Conservation (phyloP, 352 stramenopile species). For the Phytophthora niederhauseri region DNA sequence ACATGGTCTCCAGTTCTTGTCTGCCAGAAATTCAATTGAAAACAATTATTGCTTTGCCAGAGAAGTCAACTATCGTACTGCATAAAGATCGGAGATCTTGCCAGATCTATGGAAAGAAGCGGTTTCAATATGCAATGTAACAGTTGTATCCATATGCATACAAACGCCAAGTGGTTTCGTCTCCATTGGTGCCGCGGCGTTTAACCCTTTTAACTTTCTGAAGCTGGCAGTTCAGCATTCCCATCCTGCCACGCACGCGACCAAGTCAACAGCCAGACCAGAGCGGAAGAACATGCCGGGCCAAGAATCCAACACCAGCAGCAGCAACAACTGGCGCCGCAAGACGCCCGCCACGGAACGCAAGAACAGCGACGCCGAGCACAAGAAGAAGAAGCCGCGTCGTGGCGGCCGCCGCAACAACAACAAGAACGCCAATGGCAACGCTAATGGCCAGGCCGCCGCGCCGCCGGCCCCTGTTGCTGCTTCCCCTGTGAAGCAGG, state of each 20-base stretch:
- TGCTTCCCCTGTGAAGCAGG: constrained; percentile 15
- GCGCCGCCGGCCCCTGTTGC: neutral
- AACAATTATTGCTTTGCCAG: neutral
- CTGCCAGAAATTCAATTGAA: constrained; percentile 1
- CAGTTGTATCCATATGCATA: constrained; percentile 15
- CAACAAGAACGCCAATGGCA: constrained; percentile 14
- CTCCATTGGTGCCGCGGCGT: constrained; percentile 23
- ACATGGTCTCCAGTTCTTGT: constrained; percentile 45
- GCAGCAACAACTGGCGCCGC: constrained; percentile 39
- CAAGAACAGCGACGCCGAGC: constrained; percentile 50
- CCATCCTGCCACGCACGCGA: constrained; percentile 11
- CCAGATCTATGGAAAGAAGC: constrained; percentile 25
- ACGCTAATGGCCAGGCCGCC: constrained; percentile 6
- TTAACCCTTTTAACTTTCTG: constrained; percentile 15
- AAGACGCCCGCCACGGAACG: constrained; percentile 37
- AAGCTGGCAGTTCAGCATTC: constrained; percentile 17
- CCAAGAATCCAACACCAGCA: constrained; percentile 24
- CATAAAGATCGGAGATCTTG: constrained; percentile 14
- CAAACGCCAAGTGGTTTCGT: constrained; percentile 30
- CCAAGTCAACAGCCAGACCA: neutral
- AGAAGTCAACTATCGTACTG: neutral
- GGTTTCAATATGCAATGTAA: constrained; percentile 6
- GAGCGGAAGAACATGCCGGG: constrained; percentile 23
- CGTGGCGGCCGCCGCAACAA: constrained; percentile 56
- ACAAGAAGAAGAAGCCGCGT: constrained; percentile 61